Percentiles rank a stretch among this genome's conserved stretches.
These are phyloP conservation scores for Apostasia shenzhenica DNA, from an alignment of 106 monocot species.

Conservation along the genomic window DNA sequence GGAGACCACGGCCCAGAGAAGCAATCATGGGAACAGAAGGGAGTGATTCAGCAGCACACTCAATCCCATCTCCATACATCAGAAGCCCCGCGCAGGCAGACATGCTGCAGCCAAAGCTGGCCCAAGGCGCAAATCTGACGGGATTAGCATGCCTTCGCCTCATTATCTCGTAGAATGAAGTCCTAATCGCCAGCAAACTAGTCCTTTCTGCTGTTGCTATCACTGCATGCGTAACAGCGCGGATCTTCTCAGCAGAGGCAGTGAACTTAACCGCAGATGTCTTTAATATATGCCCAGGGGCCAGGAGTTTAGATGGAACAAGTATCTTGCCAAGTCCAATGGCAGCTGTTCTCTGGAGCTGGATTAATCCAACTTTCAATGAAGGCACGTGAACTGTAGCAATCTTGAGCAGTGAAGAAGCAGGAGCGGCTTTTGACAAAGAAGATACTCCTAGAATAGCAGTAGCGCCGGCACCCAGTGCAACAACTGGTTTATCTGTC, in stretches of 20 bases:
- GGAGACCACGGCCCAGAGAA: conserved; percentile 75
- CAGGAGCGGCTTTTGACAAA: conserved; percentile 60
- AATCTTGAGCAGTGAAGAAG: conserved; percentile 59
- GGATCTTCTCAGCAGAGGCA: conserved; percentile 77
- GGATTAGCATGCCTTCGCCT: conserved; percentile 31
- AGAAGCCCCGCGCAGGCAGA: conserved; percentile 58
- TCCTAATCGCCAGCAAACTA: conserved; percentile 74
- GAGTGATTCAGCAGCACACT: conserved; percentile 65
- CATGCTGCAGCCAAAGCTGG: conserved; percentile 62
- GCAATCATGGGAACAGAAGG: conserved; percentile 69
- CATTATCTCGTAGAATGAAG: conserved; percentile 89
- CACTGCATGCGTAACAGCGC: conserved; percentile 56
- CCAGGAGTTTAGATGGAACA: conserved; percentile 35
- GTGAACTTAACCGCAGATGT: conserved; percentile 39
- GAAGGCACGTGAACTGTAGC: conserved; percentile 32
- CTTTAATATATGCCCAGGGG: conserved; percentile 34
- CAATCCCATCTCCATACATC: conserved; percentile 76
- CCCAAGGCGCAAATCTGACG: conserved; percentile 51
- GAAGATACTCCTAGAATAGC: conserved; percentile 75
- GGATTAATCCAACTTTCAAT: conserved; percentile 34
- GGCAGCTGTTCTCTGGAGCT: conserved; percentile 56
- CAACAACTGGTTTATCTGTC: conserved; percentile 60
- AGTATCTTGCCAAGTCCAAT: conserved; percentile 61
- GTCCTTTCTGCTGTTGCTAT: conserved; percentile 62
- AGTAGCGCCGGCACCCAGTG: conserved; percentile 80